These are phyloP conservation scores for Astrothelium macrocarpum DNA, from an alignment of 495 filamentous ascomycete genomes.

Conservation along the genomic window DNA sequence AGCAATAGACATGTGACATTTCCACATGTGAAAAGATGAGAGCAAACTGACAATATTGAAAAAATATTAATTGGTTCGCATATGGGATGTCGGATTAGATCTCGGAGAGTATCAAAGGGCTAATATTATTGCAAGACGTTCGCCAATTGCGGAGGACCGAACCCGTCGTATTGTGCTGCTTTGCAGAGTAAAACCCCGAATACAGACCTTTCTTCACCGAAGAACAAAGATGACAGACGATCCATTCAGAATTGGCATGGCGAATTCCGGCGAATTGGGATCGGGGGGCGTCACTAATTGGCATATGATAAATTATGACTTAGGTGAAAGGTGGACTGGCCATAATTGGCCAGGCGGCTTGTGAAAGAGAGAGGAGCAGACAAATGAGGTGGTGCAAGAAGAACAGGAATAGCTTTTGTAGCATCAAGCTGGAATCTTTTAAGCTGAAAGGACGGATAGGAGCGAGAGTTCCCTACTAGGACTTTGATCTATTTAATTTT, in stretches of 20 bases:
- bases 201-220: not conserved
- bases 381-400: not conserved
- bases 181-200: not conserved
- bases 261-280: not conserved
- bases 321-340: not conserved
- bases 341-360: not conserved
- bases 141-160: not conserved
- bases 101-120: not conserved
- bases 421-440: not conserved
- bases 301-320: not conserved
- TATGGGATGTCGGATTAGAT: not conserved
- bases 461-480: not conserved
- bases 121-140: not conserved
- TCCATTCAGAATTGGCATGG: not conserved
- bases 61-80: not conserved
- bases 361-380: not conserved
- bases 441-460: not conserved
- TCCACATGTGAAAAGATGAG: not conserved
- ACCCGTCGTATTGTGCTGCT: not conserved
- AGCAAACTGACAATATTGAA: not conserved
- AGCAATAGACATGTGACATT: not conserved
- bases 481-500: not conserved
- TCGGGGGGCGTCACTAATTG: not conserved
- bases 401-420: not conserved
- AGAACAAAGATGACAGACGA: not conserved